phyloP scores from a whole-genome alignment of 2,329 filamentous ascomycete genomes.

The Fusarium stilboides region DNA sequence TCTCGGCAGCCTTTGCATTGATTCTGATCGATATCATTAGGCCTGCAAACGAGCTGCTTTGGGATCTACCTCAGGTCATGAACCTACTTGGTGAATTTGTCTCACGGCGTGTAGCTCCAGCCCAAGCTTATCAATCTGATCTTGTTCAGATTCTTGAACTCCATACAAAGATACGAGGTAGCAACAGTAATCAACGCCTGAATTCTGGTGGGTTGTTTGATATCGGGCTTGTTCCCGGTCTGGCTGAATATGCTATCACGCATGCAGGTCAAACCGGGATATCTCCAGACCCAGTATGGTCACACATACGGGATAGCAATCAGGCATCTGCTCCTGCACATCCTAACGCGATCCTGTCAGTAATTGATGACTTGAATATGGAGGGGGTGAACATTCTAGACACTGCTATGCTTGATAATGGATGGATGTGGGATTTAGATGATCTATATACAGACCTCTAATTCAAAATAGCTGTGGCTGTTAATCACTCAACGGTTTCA shows the following conservation, averaged over 20 bases:
- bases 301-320: constrained; percentile 15
- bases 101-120: constrained; percentile 36
- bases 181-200: not conserved
- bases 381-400: constrained; percentile 18
- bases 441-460: not conserved
- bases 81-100: constrained; percentile 34
- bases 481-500: not conserved
- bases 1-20: constrained; percentile 40
- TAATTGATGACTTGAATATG: constrained; percentile 36
- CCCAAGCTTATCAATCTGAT: constrained; percentile 37
- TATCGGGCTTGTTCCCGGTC: not conserved
- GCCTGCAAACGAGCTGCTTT: constrained; percentile 38
- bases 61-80: constrained; percentile 44
- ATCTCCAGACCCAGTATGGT: constrained; percentile 41
- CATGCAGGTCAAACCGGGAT: constrained; percentile 14
- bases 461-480: not conserved
- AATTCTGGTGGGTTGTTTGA: not conserved
- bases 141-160: constrained; percentile 37
- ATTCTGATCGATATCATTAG: constrained; percentile 41
- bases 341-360: constrained; percentile 34
- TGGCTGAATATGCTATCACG: constrained; percentile 27
- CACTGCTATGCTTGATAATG: constrained; percentile 26
- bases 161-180: constrained; percentile 32
- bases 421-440: constrained; percentile 39
- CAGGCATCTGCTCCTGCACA: not conserved